Evolutionary conservation across 2,329 filamentous ascomycete genomes (phyloP).

Genomic region (Microcyclosporella mali): DNA sequence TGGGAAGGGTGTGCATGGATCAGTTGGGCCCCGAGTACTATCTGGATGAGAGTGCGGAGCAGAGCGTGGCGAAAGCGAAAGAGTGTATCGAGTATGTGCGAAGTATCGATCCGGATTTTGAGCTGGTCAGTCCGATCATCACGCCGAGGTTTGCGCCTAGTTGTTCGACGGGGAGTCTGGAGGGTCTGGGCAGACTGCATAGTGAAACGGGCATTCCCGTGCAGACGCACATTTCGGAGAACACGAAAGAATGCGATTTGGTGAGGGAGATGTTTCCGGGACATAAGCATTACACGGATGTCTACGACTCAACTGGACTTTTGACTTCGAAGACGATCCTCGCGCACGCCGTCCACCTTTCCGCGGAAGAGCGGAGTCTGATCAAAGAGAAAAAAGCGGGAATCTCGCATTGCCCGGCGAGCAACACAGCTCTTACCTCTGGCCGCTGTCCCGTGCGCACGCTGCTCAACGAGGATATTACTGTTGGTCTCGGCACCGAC

Average conservation of each 20-base stretch:
- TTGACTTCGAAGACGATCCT: constrained; percentile 70
- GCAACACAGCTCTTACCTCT: constrained; percentile 74
- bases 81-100: constrained; percentile 53
- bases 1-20: constrained; percentile 97
- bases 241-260: constrained; percentile 63
- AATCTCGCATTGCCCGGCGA: constrained; percentile 79
- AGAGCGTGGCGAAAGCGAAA: constrained; percentile 46
- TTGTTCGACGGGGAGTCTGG: constrained; percentile 52
- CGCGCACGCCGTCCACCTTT: constrained; percentile 77
- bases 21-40: constrained; percentile 67
- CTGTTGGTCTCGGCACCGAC: constrained; percentile 83
- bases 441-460: constrained; percentile 70
- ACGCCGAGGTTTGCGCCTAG: constrained; percentile 61
- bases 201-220: constrained; percentile 58
- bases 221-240: constrained; percentile 90
- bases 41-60: constrained; percentile 61
- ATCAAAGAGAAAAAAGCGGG: constrained; percentile 58
- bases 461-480: constrained; percentile 67
- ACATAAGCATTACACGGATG: constrained; percentile 59
- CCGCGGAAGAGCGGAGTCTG: constrained; percentile 57
- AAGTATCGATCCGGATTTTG: constrained; percentile 57
- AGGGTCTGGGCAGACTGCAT: constrained; percentile 59
- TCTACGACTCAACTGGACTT: constrained; percentile 70
- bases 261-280: constrained; percentile 66
- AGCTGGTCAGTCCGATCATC: constrained; percentile 69